Percentiles rank a stretch among this genome's conserved stretches.
These are phyloP conservation scores for Guadua angustifolia DNA, from an alignment of 176 grass and related monocot genomes.

Conservation along the genomic window DNA sequence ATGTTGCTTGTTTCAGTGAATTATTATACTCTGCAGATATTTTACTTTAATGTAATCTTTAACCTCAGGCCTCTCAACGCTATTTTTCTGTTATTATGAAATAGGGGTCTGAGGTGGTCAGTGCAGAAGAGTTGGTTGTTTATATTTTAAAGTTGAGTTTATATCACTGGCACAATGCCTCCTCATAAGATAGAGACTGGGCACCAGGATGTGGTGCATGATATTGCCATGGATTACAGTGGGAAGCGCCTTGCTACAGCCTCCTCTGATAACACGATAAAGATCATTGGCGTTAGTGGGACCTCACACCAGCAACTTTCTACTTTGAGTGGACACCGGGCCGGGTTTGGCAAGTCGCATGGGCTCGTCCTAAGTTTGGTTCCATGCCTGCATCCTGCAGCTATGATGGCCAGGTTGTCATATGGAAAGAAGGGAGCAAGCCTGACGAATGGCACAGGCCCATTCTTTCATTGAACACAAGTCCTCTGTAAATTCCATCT, in stretches of 20 bases:
- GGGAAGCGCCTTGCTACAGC: constrained; percentile 78
- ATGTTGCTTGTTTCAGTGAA: neutral
- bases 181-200: constrained; percentile 76
- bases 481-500: constrained; percentile 75
- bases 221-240: constrained; percentile 76
- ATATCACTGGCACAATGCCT: constrained; percentile 51
- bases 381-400: constrained; percentile 79
- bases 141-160: constrained; percentile 14
- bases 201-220: constrained; percentile 73
- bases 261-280: constrained; percentile 71
- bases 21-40: neutral
- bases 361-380: constrained; percentile 82
- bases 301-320: constrained; percentile 69
- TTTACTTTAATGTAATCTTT: constrained; percentile 20
- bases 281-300: constrained; percentile 76
- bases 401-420: constrained; percentile 69
- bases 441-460: constrained; percentile 66
- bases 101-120: constrained; percentile 17
- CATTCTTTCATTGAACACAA: constrained; percentile 68
- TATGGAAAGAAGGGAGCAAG: constrained; percentile 83
- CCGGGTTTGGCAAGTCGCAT: constrained; percentile 75
- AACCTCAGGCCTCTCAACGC: neutral
- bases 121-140: constrained; percentile 3
- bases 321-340: constrained; percentile 72
- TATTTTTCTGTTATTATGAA: neutral